Conservation (phyloP, 805 yeast species). For the Starmerella scarabaei region DNA sequence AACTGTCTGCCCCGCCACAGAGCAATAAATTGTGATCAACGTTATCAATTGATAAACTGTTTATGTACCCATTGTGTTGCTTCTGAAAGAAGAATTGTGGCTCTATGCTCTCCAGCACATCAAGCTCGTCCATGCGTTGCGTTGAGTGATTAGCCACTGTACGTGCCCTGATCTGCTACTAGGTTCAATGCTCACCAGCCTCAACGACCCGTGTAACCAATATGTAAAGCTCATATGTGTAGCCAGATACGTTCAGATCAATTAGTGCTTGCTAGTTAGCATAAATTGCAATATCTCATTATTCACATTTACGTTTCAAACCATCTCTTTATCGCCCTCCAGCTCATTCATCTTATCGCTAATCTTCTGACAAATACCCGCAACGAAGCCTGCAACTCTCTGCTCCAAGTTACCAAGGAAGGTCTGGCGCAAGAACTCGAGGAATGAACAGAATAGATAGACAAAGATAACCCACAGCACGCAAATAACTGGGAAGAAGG, state of each 20-base stretch:
- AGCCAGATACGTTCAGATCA: too few species aligned
- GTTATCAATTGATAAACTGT: conserved; percentile 45
- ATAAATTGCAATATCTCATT: too few species aligned
- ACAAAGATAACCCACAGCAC: conserved; percentile 2
- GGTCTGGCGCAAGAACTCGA: conserved; percentile 7
- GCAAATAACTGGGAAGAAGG: conserved; percentile 7
- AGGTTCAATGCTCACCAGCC: too few species aligned
- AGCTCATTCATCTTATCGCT: neutral
- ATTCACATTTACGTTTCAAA: too few species aligned
- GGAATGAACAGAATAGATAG: conserved; percentile 4
- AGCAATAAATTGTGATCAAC: conserved; percentile 37
- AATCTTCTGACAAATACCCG: neutral
- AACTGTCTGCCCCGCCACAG: conserved; percentile 64
- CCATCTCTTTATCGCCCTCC: too few species aligned
- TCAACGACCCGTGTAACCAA: too few species aligned
- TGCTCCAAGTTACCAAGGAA: conserved; percentile 7
- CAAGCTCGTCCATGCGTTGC: conserved; percentile 1
- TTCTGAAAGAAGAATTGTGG: conserved; percentile 16
- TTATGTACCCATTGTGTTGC: conserved; percentile 37
- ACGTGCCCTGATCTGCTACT: too few species aligned
- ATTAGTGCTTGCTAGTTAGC: too few species aligned
- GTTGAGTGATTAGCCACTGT: too few species aligned
- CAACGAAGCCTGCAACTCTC: neutral
- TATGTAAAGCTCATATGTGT: too few species aligned
- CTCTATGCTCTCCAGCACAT: conserved; percentile 11